A percentile compares a stretch with the other conserved stretches of the same genome.
phyloP scores from a whole-genome alignment of 768 basidiomycete species.

The Tricholoma saponaceum region DNA sequence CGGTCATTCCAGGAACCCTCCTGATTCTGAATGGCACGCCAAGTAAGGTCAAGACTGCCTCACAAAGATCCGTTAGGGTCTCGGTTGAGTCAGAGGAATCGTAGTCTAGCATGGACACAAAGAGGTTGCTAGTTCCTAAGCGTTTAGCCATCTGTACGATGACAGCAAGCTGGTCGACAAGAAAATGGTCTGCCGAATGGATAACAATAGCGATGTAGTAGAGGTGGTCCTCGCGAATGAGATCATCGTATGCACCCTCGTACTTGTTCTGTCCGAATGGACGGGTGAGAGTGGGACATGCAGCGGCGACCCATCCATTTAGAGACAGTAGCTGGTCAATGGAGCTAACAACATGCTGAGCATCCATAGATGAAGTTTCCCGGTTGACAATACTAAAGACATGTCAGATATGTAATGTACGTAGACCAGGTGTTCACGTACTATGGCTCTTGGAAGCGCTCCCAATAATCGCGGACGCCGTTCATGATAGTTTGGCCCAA shows the following conservation, averaged over 20 bases:
- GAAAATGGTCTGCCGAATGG: slow-evolving; percentile 98
- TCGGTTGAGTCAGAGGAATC: slow-evolving; percentile 94
- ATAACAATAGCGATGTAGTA: slow-evolving; percentile 96
- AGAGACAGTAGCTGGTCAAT: slow-evolving; percentile 93
- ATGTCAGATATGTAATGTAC: not conserved
- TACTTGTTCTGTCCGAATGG: slow-evolving; percentile 91
- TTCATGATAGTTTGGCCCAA: slow-evolving; percentile 70
- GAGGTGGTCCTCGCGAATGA: slow-evolving; percentile 75
- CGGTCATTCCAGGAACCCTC: slow-evolving; percentile 91
- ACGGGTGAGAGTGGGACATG: slow-evolving; percentile 89
- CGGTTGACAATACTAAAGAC: slow-evolving; percentile 64
- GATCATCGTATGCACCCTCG: slow-evolving; percentile 85
- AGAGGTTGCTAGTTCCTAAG: slow-evolving; percentile 84
- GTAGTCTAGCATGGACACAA: slow-evolving; percentile 98
- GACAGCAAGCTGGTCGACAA: slow-evolving; percentile 96
- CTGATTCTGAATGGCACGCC: slow-evolving; percentile 92
- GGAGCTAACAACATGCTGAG: slow-evolving; percentile 82
- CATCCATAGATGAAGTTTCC: slow-evolving; percentile 86
- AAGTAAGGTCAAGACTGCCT: slow-evolving; percentile 89
- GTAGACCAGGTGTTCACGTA: slow-evolving; percentile 33
- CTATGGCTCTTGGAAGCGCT: slow-evolving; percentile 89
- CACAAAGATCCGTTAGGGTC: slow-evolving; percentile 90
- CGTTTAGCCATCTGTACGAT: slow-evolving; percentile 94
- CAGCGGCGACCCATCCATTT: slow-evolving; percentile 97
- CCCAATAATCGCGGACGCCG: slow-evolving; percentile 88